Evolutionary conservation across 2,329 filamentous ascomycete genomes (phyloP), one percentile per base, ranked within the genome.

Genomic region (Reticulascus tulasneorum): DNA sequence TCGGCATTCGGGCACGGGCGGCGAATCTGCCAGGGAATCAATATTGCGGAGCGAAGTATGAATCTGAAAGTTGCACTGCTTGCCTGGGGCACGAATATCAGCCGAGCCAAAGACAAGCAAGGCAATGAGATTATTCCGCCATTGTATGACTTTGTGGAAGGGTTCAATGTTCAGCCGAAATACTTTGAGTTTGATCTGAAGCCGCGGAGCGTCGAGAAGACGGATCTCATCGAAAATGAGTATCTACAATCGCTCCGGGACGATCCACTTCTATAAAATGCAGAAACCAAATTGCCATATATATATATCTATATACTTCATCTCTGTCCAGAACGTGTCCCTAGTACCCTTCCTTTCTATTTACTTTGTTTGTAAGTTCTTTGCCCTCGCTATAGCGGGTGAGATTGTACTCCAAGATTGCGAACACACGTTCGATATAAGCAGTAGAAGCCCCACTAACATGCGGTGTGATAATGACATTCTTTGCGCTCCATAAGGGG

Each of bases 401-500:
- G 24, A 74, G 38, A 27, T 74, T 74, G 22, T 56, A 33, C 29
- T 58, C 54, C 31, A 72, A 38, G 6, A 74, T 67, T 6, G 56
- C 61, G 37, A 69, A 47, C 13, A 70, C 49, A 4, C 70, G 51
- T 12, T 59, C 53, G 29, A 48, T 52, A 32, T 72, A 72, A 8
- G 53, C 51, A 1, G 53, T 59, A 7, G 67, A 69, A 6, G 43
- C 45, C 1, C 64, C 66, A 32, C 68, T 71, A 9, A 73, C 54
- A 42, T 75, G 71, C 12, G 71, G 71, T 16, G 69, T 72, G 29
- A 91, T 73, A 33, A 83, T 73, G 12, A 83, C 67, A 55, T 89
- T 88, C 41, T 76, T 75, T 11, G 81, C 66, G 18, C 66, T 71
- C 85, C 85, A 91, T 33, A 91, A 60, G 44, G 76, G 72, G 52